Conservation (phyloP, 2,329 filamentous ascomycete species). For the Cryphonectria naterciae region DNA sequence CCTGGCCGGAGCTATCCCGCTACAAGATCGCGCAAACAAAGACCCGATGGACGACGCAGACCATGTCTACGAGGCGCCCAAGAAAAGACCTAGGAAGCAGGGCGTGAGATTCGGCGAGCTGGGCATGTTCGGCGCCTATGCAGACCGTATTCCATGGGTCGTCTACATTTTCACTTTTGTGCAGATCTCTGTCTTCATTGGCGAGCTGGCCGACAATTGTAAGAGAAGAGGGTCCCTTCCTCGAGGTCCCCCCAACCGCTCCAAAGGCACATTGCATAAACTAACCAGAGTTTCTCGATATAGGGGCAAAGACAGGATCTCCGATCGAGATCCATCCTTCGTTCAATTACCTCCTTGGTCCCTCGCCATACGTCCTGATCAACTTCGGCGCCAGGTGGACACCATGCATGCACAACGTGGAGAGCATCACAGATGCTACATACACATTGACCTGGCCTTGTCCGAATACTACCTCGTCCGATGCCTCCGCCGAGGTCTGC, state of each 20-base stretch:
- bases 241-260: constrained; percentile 20
- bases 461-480: constrained; percentile 72
- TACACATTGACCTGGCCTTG: constrained; percentile 70
- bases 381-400: constrained; percentile 95
- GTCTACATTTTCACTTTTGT: constrained; percentile 78
- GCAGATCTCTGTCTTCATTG: constrained; percentile 86
- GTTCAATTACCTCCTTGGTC: constrained; percentile 98
- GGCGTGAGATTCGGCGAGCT: constrained; percentile 61
- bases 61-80: constrained; percentile 64
- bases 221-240: constrained; percentile 38
- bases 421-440: constrained; percentile 61
- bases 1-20: constrained; percentile 57
- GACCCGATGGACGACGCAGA: constrained; percentile 49
- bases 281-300: constrained; percentile 25
- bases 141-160: constrained; percentile 72
- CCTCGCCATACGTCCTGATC: constrained; percentile 86
- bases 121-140: constrained; percentile 61
- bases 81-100: constrained; percentile 42
- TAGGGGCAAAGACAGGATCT: constrained; percentile 76
- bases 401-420: constrained; percentile 90
- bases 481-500: constrained; percentile 59
- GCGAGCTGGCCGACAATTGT: constrained; percentile 84
- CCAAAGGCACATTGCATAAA: constrained; percentile 6
- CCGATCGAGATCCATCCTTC: constrained; percentile 78
- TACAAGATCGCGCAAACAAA: constrained; percentile 55